These are phyloP conservation scores for Chaetomium globosum DNA, from an alignment of 2,329 filamentous ascomycete genomes.

Conservation along the genomic window DNA sequence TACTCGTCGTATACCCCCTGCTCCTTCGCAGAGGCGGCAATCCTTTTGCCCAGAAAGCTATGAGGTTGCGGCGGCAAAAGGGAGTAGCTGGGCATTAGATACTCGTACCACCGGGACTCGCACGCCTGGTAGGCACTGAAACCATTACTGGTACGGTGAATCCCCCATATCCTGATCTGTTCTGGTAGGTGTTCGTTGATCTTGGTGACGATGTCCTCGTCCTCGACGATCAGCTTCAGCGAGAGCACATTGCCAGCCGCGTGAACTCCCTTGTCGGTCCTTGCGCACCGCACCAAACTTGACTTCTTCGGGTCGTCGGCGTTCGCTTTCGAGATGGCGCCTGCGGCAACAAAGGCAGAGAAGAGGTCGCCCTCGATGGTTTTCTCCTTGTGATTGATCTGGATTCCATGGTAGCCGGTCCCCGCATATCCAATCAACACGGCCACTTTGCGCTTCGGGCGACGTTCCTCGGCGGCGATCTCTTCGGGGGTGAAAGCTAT, in stretches of 20 bases:
- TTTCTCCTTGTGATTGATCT: conserved; percentile 79
- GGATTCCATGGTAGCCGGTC: conserved; percentile 96
- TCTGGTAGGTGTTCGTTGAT: conserved; percentile 84
- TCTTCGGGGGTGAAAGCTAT: conserved; percentile 71
- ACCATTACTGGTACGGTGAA: conserved; percentile 81
- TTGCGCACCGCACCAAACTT: conserved; percentile 86
- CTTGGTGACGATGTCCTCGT: conserved; percentile 80
- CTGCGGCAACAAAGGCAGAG: conserved; percentile 83
- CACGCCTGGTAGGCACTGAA: conserved; percentile 96
- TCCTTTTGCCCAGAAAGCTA: conserved; percentile 79
- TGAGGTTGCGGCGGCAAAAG: conserved; percentile 90
- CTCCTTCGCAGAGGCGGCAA: conserved; percentile 76
- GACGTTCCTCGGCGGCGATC: conserved; percentile 81
- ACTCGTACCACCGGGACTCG: conserved; percentile 96
- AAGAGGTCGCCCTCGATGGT: conserved; percentile 98
- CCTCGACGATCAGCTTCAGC: conserved; percentile 87
- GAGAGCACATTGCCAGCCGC: conserved; percentile 36
- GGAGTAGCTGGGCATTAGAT: conserved; percentile 89
- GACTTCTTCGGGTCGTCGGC: conserved; percentile 97
- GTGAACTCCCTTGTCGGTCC: conserved; percentile 81
- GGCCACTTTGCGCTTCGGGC: conserved; percentile 94
- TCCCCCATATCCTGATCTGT: conserved; percentile 95
- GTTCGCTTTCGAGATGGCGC: conserved; percentile 95
- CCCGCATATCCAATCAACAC: conserved; percentile 95
- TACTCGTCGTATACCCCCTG: conserved; percentile 71